Conservation (phyloP, 805 yeast genomes). For the Lachancea sp. region DNA sequence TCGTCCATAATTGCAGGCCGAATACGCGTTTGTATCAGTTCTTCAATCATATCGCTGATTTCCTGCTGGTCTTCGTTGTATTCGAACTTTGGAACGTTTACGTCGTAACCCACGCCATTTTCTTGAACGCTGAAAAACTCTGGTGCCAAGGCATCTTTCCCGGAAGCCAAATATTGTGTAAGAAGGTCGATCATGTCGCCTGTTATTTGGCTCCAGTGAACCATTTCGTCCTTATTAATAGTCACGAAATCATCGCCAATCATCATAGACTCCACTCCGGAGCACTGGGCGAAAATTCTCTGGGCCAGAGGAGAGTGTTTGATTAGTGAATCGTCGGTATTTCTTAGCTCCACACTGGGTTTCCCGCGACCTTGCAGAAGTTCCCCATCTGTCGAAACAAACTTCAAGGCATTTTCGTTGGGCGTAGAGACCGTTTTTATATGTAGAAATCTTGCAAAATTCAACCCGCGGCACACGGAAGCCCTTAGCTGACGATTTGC, state of each 20-base stretch:
- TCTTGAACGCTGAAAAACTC: conserved; percentile 28
- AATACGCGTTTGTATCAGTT: conserved; percentile 85
- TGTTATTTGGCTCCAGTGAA: conserved; percentile 66
- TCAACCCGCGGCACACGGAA: neutral
- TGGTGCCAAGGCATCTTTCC: conserved; percentile 21
- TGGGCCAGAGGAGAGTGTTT: conserved; percentile 56
- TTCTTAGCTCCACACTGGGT: conserved; percentile 30
- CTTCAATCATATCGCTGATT: conserved; percentile 82
- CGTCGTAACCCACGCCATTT: conserved; percentile 35
- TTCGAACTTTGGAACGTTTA: conserved; percentile 27
- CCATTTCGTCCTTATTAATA: conserved; percentile 58
- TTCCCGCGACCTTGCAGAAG: conserved; percentile 28
- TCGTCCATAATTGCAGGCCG: conserved; percentile 98
- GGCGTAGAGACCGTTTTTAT: conserved; percentile 57
- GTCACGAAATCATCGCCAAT: conserved; percentile 71
- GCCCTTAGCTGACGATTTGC: conserved; percentile 1
- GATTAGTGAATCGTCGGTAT: conserved; percentile 30
- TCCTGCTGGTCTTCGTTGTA: conserved; percentile 64
- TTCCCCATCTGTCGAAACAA: conserved; percentile 38
- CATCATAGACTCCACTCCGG: conserved; percentile 57
- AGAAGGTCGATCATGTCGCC: conserved; percentile 46
- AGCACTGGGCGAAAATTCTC: conserved; percentile 46
- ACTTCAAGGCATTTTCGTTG: conserved; percentile 68
- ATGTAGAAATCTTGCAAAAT: conserved; percentile 8
- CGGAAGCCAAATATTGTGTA: conserved; percentile 27